Percentiles rank a stretch among this genome's conserved stretches.
Evolutionary conservation across 805 yeast species (phyloP).

Genomic region (Metschnikowia orientalis): DNA sequence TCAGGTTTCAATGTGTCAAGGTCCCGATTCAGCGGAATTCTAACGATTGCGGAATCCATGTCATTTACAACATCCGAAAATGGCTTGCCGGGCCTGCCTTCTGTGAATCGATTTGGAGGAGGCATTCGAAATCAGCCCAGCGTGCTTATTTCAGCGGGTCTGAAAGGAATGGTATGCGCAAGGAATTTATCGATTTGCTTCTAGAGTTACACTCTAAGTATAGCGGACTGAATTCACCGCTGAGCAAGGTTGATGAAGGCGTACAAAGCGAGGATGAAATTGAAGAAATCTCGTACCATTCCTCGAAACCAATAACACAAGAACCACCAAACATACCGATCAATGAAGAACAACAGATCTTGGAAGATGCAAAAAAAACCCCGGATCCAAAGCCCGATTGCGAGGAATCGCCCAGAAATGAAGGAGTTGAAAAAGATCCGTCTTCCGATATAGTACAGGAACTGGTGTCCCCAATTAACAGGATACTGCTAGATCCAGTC

Average conservation of each 20-base stretch:
- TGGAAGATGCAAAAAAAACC: conserved; percentile 3
- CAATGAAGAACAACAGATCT: too few species aligned
- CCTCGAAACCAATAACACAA: conserved; percentile 4
- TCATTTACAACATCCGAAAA: conserved; percentile 64
- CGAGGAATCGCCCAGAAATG: background rate
- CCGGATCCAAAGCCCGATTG: background rate
- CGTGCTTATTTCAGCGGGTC: conserved; percentile 10
- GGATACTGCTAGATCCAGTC: too few species aligned
- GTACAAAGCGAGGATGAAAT: conserved; percentile 21
- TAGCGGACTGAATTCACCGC: too few species aligned
- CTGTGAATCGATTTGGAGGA: conserved; percentile 50
- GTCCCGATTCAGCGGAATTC: conserved; percentile 85
- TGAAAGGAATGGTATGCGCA: conserved; percentile 14
- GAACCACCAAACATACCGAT: background rate
- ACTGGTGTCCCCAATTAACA: too few species aligned
- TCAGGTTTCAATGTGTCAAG: conserved; percentile 45
- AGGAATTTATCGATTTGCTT: conserved; percentile 11
- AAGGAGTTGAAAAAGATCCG: too few species aligned
- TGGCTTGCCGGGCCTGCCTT: conserved; percentile 48
- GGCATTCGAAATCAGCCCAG: conserved; percentile 10
- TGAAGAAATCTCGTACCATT: conserved; percentile 17
- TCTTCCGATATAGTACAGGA: too few species aligned
- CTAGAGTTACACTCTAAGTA: conserved; percentile 16
- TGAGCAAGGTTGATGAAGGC: conserved; percentile 5
- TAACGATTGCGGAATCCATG: conserved; percentile 94